Evolutionary conservation across 768 basidiomycete species (phyloP), one percentile per base, ranked within the genome.

Genomic region (Russula lepida): DNA sequence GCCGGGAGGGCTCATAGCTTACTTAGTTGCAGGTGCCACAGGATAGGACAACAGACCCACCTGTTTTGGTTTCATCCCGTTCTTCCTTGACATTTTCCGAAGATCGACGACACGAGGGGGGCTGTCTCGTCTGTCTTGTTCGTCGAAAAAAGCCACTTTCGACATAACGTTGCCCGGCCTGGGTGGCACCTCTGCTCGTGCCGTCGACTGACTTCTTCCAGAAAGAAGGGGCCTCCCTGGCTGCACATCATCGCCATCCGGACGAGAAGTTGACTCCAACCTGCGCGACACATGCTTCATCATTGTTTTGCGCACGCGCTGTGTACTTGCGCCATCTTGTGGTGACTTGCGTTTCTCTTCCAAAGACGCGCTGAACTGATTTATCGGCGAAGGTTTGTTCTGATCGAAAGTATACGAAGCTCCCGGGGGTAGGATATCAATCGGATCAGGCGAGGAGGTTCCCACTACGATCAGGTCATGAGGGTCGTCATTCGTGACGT

Each of bases 371-470:
- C 61, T 62, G 46, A 53, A 33, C 27, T 30, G 35, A 15, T 25
- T 3, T 0, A 62, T 41, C 21, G 61, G 61, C 4, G 61, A 54
- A 19, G 51, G 61, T 3, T 54, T 27, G n/a, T 43, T 53, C 37
- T n/a, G 17, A 8, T 62, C 56, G 51, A 58, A 62, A 32, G 37
- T 15, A 19, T 58, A 62, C n/a, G 49, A 51, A 46, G 5, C 2
- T 6, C n/a, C 27, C 11, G 23, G 3, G 19, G 6, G 8, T 44
- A 62, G 51, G 33, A 62, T 6, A 41, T 62, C 60, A 49, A 57
- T 52, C 7, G 60, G 60, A 28, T 62, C 60, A 15, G 60, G 60
- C 33, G 60, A 62, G 11, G 60, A 56, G 1, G 41, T 23, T 21
- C 19, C 41, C 33, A 44, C 30, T 23, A 11, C 25, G 2, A 13